Conservation (phyloP, 192 early-diverging fungal genomes). For the Coemansia sp. region DNA sequence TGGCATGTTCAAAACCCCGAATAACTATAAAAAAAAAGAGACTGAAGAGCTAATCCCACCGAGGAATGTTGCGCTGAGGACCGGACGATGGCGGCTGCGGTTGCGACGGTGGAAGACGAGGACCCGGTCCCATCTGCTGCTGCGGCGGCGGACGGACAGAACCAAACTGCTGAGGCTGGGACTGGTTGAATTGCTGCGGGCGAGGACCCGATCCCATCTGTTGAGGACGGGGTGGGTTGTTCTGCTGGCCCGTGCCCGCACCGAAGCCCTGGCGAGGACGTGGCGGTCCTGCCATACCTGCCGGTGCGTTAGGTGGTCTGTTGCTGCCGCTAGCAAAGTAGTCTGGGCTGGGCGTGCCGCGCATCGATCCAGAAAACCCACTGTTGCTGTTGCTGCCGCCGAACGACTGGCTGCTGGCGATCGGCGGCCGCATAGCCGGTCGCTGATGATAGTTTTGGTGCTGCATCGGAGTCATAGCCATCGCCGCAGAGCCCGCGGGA, state of each 20-base stretch:
- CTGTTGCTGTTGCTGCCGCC: neutral
- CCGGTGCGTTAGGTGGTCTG: neutral
- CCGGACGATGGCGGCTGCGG: slow-evolving; percentile 1
- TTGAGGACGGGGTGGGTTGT: neutral
- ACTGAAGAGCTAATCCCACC: slow-evolving; percentile 24
- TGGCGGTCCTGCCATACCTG: neutral
- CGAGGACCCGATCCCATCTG: neutral
- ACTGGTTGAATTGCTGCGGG: neutral
- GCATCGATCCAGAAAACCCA: neutral
- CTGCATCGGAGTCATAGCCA: neutral
- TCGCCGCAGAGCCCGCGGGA: no score
- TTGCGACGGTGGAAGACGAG: neutral
- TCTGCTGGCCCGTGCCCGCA: neutral
- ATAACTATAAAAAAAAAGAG: neutral
- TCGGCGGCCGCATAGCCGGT: neutral
- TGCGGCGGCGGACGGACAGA: neutral
- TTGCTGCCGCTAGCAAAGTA: neutral
- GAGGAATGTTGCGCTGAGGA: slow-evolving; percentile 26
- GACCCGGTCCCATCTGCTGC: neutral
- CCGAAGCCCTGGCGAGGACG: slow-evolving; percentile 2
- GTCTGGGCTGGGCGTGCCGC: neutral
- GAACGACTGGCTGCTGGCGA: neutral
- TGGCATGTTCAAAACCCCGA: no score
- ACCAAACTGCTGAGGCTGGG: neutral
- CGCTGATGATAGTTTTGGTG: neutral